Evolutionary conservation across 805 yeast genomes (phyloP).

Genomic region (Yarrowia osloensis): DNA sequence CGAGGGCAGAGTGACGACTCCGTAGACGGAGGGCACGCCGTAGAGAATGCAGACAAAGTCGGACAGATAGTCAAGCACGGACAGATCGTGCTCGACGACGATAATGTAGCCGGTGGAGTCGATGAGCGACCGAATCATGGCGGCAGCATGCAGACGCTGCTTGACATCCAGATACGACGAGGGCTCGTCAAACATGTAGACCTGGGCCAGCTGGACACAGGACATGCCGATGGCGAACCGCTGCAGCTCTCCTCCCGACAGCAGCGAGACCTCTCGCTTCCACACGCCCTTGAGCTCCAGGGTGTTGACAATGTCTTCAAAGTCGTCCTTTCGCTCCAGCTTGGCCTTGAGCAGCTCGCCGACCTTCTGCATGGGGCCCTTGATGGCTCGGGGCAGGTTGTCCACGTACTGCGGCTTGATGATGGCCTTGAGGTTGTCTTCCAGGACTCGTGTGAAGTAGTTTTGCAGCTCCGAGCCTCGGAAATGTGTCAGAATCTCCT

Average conservation of each 20-base stretch:
- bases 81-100: conserved; percentile 98
- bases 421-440: conserved; percentile 92
- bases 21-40: conserved; percentile 98
- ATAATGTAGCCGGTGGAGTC: conserved; percentile 77
- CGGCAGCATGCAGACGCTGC: conserved; percentile 97
- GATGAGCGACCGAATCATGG: conserved; percentile 83
- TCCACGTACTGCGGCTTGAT: conserved; percentile 99
- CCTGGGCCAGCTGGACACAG: conserved; percentile 90
- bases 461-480: conserved; percentile 98
- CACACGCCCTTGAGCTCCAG: conserved; percentile 76
- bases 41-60: conserved; percentile 95
- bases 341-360: conserved; percentile 78
- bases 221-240: conserved; percentile 98
- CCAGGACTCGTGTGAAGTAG: conserved; percentile 89
- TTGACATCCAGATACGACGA: conserved; percentile 97
- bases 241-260: conserved; percentile 98
- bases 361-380: conserved; percentile 80
- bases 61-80: conserved; percentile 93
- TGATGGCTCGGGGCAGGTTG: conserved; percentile 93
- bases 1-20: conserved; percentile 95
- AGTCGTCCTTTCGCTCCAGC: conserved; percentile 65
- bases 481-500: conserved; percentile 83
- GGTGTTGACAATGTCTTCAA: conserved; percentile 62
- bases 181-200: conserved; percentile 99
- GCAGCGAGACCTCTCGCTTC: conserved; percentile 82